Percentiles rank a stretch among this genome's conserved stretches.
phyloP scores from a whole-genome alignment of 2,329 filamentous ascomycete species.

The Mollisiaceae sp. region DNA sequence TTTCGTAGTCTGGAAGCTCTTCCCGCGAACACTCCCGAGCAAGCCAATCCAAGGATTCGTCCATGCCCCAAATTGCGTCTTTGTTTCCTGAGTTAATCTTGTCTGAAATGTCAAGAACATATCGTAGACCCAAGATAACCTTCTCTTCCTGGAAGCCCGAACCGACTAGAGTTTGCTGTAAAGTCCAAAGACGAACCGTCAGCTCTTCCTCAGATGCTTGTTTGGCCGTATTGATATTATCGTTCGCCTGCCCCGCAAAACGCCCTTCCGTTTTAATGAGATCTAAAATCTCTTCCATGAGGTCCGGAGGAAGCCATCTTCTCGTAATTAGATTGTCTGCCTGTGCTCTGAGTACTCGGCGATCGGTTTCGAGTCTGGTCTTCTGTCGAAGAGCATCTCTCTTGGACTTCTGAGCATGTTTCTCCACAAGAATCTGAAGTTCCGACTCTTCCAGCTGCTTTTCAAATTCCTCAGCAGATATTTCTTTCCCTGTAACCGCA shows the following conservation, averaged over 20 bases:
- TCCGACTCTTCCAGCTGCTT: constrained; percentile 88
- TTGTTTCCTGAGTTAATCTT: constrained; percentile 61
- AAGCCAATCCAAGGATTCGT: constrained; percentile 89
- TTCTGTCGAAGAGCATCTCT: constrained; percentile 80
- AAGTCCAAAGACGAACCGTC: constrained; percentile 80
- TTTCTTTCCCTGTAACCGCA: constrained; percentile 46
- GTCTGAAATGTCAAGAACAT: constrained; percentile 70
- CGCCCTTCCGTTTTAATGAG: constrained; percentile 70
- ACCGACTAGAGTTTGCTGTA: constrained; percentile 73
- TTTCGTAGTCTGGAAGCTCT: constrained; percentile 75
- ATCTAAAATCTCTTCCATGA: constrained; percentile 78
- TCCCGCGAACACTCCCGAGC: constrained; percentile 74
- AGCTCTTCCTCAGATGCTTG: constrained; percentile 77
- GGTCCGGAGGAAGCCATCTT: constrained; percentile 81
- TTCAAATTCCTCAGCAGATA: constrained; percentile 89
- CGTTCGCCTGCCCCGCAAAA: constrained; percentile 49
- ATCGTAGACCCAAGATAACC: constrained; percentile 66
- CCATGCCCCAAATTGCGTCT: constrained; percentile 81
- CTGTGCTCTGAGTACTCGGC: constrained; percentile 79
- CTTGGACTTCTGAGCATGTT: constrained; percentile 77
- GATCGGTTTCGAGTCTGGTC: constrained; percentile 81
- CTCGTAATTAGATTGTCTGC: constrained; percentile 73
- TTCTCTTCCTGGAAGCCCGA: constrained; percentile 70
- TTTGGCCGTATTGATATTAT: constrained; percentile 47
- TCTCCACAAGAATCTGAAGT: constrained; percentile 85